phyloP scores from a whole-genome alignment of 257 asterid species.

The Agastache rugosa region DNA sequence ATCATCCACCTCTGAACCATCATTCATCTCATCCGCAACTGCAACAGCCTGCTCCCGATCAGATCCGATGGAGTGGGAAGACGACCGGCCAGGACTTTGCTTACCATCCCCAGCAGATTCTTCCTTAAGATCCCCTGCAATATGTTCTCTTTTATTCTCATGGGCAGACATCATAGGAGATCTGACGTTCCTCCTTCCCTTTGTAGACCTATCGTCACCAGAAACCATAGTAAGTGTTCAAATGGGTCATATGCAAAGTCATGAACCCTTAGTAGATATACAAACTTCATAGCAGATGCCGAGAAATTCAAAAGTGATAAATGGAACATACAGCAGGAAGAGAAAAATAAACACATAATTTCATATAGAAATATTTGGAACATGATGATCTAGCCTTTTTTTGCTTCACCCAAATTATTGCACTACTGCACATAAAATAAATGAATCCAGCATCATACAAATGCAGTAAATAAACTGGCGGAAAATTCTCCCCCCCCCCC shows the following conservation, averaged over 20 bases:
- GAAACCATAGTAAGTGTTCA: slow-evolving; percentile 7
- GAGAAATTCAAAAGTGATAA: background rate
- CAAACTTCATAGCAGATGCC: slow-evolving; percentile 1
- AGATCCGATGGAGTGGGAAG: slow-evolving; percentile 48
- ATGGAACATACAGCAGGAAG: background rate
- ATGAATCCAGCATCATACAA: background rate
- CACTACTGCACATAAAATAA: background rate
- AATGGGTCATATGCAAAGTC: slow-evolving; percentile 10
- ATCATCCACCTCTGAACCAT: slow-evolving; percentile 51
- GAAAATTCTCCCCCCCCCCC: too few relatives aligned
- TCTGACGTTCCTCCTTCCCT: slow-evolving; percentile 48
- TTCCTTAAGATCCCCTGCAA: slow-evolving; percentile 45
- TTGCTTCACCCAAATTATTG: background rate
- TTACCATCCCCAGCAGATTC: slow-evolving; percentile 60
- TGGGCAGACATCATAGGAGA: slow-evolving; percentile 52
- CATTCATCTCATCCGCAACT: slow-evolving; percentile 47
- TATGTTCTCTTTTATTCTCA: slow-evolving; percentile 42
- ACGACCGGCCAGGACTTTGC: slow-evolving; percentile 53
- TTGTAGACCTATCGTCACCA: slow-evolving; percentile 52
- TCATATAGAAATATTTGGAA: background rate
- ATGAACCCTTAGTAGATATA: slow-evolving; percentile 1
- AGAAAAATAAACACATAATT: background rate
- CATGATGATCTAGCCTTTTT: background rate
- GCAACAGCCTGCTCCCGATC: slow-evolving; percentile 56
- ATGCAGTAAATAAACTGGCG: background rate